Percentiles rank a stretch among this genome's conserved stretches.
phyloP scores from a whole-genome alignment of 164 flowering plant species.

The Euptelea pleiosperma region DNA sequence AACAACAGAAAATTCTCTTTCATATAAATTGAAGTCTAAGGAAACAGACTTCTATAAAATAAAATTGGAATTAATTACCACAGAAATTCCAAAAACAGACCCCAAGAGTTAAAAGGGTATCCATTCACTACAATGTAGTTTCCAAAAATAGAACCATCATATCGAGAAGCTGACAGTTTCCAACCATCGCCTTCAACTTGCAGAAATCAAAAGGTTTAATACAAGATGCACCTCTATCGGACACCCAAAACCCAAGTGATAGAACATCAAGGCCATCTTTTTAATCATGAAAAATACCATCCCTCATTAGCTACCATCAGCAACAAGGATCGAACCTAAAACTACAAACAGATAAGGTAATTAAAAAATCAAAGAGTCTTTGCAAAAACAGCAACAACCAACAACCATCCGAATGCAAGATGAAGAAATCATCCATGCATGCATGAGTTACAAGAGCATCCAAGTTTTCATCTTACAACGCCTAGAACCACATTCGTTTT shows the following conservation, averaged over 20 bases:
- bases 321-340: neutral
- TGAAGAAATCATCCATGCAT: neutral
- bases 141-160: neutral
- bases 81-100: neutral
- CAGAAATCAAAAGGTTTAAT: neutral
- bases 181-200: neutral
- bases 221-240: neutral
- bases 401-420: too few relatives aligned
- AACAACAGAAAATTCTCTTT: too few relatives aligned
- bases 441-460: neutral
- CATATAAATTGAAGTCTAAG: too few relatives aligned
- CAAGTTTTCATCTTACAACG: too few relatives aligned
- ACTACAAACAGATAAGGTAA: neutral
- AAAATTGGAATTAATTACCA: too few relatives aligned
- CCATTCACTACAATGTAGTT: neutral
- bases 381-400: neutral
- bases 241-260: neutral
- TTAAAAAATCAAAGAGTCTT: too few relatives aligned
- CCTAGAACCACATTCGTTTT: neutral
- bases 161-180: neutral
- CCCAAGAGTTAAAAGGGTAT: neutral
- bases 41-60: too few relatives aligned
- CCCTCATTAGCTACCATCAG: too few relatives aligned
- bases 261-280: neutral
- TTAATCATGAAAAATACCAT: neutral